These are phyloP conservation scores for Helenozyma baotianmanensis DNA, from an alignment of 805 yeast species.

Conservation along the genomic window DNA sequence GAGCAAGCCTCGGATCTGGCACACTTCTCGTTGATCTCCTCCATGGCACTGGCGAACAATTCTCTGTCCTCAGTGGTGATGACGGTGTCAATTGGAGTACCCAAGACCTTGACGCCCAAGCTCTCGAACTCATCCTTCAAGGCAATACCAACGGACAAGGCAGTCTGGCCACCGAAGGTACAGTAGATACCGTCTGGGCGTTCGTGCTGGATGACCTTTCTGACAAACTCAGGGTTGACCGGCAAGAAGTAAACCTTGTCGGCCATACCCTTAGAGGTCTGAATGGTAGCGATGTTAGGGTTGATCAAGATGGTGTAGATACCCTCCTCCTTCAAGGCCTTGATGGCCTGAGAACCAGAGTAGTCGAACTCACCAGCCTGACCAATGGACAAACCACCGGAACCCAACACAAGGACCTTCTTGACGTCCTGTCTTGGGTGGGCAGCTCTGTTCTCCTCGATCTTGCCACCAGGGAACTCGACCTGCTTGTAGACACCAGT, in stretches of 20 bases:
- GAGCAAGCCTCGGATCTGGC: constrained; percentile 89
- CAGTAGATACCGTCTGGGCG: constrained; percentile 95
- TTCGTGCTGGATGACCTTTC: constrained; percentile 92
- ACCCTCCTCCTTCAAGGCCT: constrained; percentile 96
- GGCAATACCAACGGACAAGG: constrained; percentile 90
- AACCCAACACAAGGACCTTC: constrained; percentile 91
- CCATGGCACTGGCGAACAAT: constrained; percentile 90
- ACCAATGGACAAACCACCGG: constrained; percentile 97
- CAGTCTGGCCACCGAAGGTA: constrained; percentile 99
- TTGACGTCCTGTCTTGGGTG: constrained; percentile 80
- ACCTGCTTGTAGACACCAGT: constrained; percentile 65
- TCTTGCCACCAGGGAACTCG: constrained; percentile 83
- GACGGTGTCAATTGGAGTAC: constrained; percentile 93
- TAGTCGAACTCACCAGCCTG: constrained; percentile 99
- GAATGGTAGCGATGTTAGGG: constrained; percentile 98
- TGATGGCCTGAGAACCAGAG: constrained; percentile 98
- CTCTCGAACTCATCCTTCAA: constrained; percentile 92
- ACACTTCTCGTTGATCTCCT: constrained; percentile 90
- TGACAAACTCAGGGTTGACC: constrained; percentile 94
- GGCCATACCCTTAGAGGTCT: constrained; percentile 95
- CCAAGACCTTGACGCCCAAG: constrained; percentile 90
- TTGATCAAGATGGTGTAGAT: constrained; percentile 93
- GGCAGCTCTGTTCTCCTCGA: constrained; percentile 67
- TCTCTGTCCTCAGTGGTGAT: constrained; percentile 99
- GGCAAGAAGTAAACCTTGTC: constrained; percentile 97